Base-by-base conservation (phyloP, 2,329 filamentous ascomycete genomes). In the Trichoderma aggressivum region DNA sequence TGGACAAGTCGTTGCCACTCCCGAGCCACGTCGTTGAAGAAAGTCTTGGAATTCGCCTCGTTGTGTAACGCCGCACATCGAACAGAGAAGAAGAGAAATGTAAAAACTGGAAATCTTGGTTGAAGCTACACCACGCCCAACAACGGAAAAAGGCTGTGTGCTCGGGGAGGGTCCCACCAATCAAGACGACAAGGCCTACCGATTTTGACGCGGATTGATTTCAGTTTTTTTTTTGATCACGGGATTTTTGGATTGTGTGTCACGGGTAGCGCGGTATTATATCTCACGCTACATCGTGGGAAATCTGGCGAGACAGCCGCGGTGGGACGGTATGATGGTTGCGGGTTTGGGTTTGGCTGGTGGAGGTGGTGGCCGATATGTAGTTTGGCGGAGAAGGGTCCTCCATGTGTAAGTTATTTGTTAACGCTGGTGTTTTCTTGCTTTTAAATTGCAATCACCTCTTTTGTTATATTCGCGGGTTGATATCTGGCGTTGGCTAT, bases 201-300 rank as follows among this genome's bases (percentile, higher is more conserved):
- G 67, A 14, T 34, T 62, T 56, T 63, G 43, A 43, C 58, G 32
- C 8, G n/a, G n/a, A 50, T 12, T 47, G 11, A 11, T 34, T 34
- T 34, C 32, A 6, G 43, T 11, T 39, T 14, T 5, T 21, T 50
- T 50, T 50, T 50, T 21, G 21, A 63, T 70, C 67, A 70, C 58
- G 67, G 63, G 67, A 70, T 56, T 39, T 28, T 39, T 10, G 21
- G 36, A 59, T n/a, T 39, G 36, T 34, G 67, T 32, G 43, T 59
- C 59, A 70, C 58, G 67, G 55, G 58, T 55, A 55, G 67, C 47
- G 47, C 32, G 58, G 39, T 70, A 43, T 62, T 62, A 56, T 62
- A 43, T 55, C 43, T 18, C 59, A 34, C 11, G 26, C 10, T 30
- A 58, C 50, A 30, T 24, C 43, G 26, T 21, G 59, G n/a, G 21